Evolutionary conservation across 2,329 filamentous ascomycete species (phyloP), one percentile per base, ranked within the genome.

Genomic region (Aspergillus proliferans): DNA sequence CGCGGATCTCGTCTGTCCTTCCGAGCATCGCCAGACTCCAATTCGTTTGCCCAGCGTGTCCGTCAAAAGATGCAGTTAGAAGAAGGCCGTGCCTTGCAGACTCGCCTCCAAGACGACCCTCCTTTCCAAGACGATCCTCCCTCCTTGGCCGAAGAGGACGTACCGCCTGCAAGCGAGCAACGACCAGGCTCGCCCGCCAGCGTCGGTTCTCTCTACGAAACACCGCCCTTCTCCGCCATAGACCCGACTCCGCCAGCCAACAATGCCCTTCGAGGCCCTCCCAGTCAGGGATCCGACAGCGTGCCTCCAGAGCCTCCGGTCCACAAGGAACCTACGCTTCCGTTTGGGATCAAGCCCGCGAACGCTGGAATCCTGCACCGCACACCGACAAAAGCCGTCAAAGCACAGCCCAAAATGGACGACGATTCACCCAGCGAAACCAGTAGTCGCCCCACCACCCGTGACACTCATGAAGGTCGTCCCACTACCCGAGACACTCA

Each of bases 11-110:
- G 70, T n/a, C 50, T 71, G 21, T 72, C 69, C 6, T 66, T 72
- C 26, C 62, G 68, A 38, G 64, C 60, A 4, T 69, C 68, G 3
- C 56, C 63, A 4, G 69, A 71, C 34, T 67, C 72, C 1, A 67
- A 70, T 48, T 75, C 75, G 0, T 74, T 76, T 51, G 71, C 75
- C 2, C 69, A 72, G 47, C 65, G 67, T 6, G 60, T 77, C 7
- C 76, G 75, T 48, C 75, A 75, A 24, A 73, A 70, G 56, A 79
- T 80, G 77, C 68, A 75, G 48, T 69, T 69, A 7, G 77, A 80
- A 50, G 77, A 80, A 63, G 77, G 73, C 5, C 66, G 65, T 47
- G 75, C 75, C 8, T 61, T 80, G 46, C 76, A 79, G 43, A 67
- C 74, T 43, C 71, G 66, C 34, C 58, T 62, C 43, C 65, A 63